These are phyloP conservation scores for Starmera stellimalicola DNA, from an alignment of 1,139 yeast species.

Conservation along the genomic window DNA sequence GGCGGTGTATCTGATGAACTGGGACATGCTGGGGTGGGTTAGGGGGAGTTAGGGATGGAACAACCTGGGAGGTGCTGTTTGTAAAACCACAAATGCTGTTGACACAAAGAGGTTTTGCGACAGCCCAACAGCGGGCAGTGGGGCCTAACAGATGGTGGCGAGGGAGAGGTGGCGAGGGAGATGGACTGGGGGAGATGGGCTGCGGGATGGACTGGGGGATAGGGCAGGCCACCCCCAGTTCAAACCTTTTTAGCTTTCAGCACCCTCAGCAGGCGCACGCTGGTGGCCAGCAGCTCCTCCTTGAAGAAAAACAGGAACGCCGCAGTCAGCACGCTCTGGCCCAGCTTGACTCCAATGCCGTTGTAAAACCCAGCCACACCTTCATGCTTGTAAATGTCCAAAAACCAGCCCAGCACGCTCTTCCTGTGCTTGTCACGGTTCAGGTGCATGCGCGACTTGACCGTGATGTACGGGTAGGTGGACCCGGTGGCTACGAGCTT, in stretches of 20 bases:
- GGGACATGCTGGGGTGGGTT: too few relatives aligned
- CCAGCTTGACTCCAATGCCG: constrained; percentile 69
- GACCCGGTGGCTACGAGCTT: constrained; percentile 78
- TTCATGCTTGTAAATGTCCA: constrained; percentile 50
- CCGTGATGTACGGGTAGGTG: constrained; percentile 86
- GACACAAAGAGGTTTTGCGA: too few relatives aligned
- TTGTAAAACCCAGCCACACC: constrained; percentile 70
- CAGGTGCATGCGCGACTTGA: constrained; percentile 83
- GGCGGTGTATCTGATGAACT: too few relatives aligned
- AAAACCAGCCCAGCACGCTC: constrained; percentile 20
- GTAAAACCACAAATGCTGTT: too few relatives aligned
- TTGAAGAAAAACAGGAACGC: constrained; percentile 88
- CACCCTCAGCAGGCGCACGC: constrained; percentile 30
- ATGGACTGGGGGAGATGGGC: too few relatives aligned
- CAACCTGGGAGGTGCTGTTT: too few relatives aligned
- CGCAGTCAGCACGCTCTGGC: constrained; percentile 80
- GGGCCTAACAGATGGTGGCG: too few relatives aligned
- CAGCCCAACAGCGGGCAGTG: too few relatives aligned
- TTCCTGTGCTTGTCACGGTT: constrained; percentile 3
- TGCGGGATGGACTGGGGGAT: too few relatives aligned
- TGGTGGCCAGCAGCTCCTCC: constrained; percentile 63
- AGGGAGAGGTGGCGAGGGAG: too few relatives aligned
- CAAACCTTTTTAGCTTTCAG: background rate
- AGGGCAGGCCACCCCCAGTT: too few relatives aligned
- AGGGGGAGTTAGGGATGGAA: too few relatives aligned